phyloP scores from a whole-genome alignment of 1,139 yeast species.

The Saccharomycopsis crataegensis region DNA sequence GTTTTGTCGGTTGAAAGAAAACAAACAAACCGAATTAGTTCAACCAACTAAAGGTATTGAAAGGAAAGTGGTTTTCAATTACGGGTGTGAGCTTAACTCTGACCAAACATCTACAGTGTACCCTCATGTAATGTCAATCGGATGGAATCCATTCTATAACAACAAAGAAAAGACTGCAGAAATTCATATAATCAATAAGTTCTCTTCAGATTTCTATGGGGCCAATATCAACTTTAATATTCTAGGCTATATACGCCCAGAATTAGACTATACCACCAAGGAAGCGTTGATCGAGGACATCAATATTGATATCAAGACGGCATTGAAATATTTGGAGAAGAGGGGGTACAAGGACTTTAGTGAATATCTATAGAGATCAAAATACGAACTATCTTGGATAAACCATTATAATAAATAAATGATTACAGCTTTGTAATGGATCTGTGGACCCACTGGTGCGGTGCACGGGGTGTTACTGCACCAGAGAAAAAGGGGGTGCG shows the following conservation, averaged over 20 bases:
- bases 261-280: constrained; percentile 73
- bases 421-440: too few species aligned
- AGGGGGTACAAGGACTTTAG: neutral
- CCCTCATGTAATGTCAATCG: constrained; percentile 94
- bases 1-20: constrained; percentile 43
- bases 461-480: neutral
- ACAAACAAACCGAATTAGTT: constrained; percentile 22
- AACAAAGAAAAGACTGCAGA: constrained; percentile 79
- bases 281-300: constrained; percentile 88
- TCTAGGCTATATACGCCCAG: constrained; percentile 88
- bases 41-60: constrained; percentile 22
- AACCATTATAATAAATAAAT: too few species aligned
- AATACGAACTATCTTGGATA: too few species aligned
- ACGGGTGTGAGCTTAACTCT: constrained; percentile 44
- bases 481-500: neutral
- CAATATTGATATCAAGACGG: constrained; percentile 66
- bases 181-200: constrained; percentile 76
- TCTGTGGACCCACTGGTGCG: neutral
- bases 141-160: constrained; percentile 90
- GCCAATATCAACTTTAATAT: constrained; percentile 62
- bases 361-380: too few species aligned
- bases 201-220: constrained; percentile 68
- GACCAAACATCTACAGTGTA: constrained; percentile 40
- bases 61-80: constrained; percentile 47
- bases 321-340: constrained; percentile 40